Evolutionary conservation across 352 stramenopile genomes (phyloP).

Genomic region (Pythium folliculosum): DNA sequence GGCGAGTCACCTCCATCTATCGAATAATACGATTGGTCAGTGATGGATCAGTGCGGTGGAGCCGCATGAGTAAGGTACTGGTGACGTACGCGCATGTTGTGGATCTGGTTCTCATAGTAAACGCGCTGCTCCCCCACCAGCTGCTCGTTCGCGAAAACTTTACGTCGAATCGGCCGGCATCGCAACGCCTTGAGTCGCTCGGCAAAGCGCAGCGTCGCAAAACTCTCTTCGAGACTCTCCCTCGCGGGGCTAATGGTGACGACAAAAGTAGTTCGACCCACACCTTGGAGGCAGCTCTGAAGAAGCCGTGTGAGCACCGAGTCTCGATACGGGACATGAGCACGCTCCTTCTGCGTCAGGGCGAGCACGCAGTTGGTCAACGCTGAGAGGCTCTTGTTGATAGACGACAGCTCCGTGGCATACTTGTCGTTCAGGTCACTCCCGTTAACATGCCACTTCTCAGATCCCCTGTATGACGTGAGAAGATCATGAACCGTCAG

Average conservation of each 20-base stretch:
- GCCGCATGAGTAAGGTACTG: background rate
- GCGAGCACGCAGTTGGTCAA: conserved; percentile 78
- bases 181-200: conserved; percentile 63
- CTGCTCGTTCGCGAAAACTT: conserved; percentile 52
- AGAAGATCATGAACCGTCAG: background rate
- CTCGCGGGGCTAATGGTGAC: conserved; percentile 61
- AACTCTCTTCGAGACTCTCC: conserved; percentile 64
- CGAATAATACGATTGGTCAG: background rate
- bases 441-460: conserved; percentile 67
- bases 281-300: conserved; percentile 62
- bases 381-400: conserved; percentile 77
- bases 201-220: conserved; percentile 69
- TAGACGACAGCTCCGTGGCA: conserved; percentile 56
- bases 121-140: conserved; percentile 49
- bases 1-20: conserved; percentile 45
- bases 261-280: conserved; percentile 59
- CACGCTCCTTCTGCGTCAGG: conserved; percentile 58
- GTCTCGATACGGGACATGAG: conserved; percentile 63
- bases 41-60: background rate
- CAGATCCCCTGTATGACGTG: conserved; percentile 44
- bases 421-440: conserved; percentile 64
- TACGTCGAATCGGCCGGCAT: conserved; percentile 51
- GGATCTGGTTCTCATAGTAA: conserved; percentile 75
- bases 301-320: conserved; percentile 71
- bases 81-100: conserved; percentile 51